phyloP scores from a whole-genome alignment of 306 rosid species.

The Sechiopsis laciniata region DNA sequence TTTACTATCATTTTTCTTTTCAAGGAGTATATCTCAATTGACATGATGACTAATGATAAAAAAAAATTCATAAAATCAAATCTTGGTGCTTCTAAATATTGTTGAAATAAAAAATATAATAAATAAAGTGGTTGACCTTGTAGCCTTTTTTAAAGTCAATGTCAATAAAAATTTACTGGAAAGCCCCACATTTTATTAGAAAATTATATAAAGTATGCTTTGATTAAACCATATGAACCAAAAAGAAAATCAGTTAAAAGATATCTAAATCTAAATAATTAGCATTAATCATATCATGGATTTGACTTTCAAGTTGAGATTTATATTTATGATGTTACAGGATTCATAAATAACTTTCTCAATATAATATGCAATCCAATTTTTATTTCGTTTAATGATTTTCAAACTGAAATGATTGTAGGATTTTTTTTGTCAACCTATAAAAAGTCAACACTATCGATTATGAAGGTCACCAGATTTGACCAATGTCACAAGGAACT shows the following conservation, averaged over 20 bases:
- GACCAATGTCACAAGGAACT: constrained; percentile 1
- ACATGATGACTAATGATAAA: too few species aligned
- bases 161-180: too few species aligned
- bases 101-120: too few species aligned
- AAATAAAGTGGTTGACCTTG: background rate
- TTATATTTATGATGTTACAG: background rate
- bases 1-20: too few species aligned
- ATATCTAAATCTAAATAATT: background rate
- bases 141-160: background rate
- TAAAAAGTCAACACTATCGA: background rate
- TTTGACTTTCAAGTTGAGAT: constrained; percentile 2
- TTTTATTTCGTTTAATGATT: constrained; percentile 5
- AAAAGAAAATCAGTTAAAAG: background rate
- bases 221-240: background rate
- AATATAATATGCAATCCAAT: constrained; percentile 11
- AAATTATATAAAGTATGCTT: background rate
- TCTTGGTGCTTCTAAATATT: too few species aligned
- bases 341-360: constrained; percentile 5
- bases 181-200: background rate
- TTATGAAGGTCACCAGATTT: background rate
- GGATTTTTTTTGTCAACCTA: background rate
- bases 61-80: too few species aligned
- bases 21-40: too few species aligned
- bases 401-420: constrained; percentile 1
- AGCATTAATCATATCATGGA: background rate